Evolutionary conservation across 345 rosid genomes (phyloP), one percentile per base, ranked within the genome.

Genomic region (Chamaenerion angustifolium): DNA sequence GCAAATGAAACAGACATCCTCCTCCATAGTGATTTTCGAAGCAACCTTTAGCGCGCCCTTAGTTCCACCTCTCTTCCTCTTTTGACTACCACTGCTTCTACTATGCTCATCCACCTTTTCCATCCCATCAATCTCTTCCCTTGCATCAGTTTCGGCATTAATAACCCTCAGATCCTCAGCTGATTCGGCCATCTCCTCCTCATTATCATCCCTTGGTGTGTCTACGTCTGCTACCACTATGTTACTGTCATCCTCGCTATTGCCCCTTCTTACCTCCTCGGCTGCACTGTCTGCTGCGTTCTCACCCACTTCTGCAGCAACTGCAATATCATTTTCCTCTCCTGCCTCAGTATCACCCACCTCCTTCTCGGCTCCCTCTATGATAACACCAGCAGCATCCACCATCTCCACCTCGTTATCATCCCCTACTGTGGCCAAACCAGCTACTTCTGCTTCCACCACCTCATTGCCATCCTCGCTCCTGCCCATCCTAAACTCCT

Each of bases 1-100:
- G 66, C 99, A 93, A 69, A 93, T 68, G 68, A 93, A 93, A 70
- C 96, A 93, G 16, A 93, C 95, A 73, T 88, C 99, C 77, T 93
- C 99, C 71, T 87, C 98, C 49, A 50, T 49, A 72, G 78, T 87
- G 70, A 77, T 82, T 76, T 51, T 73, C 10, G 76, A 56, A 7
- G 79, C 46, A 52, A 58, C 69, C 82, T 61, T 86, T 11, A 58
- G 37, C 37, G 5, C 65, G 21, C 65, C 58, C 61, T 70, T 79
- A 18, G 69, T 25, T 71, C 65, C 81, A 45, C 72, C 84, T 40
- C 90, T 71, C 70, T 73, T 86, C 76, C 95, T 80, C 82, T 88
- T 88, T 61, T 75, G 74, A 62, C 80, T 56, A 17, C 76, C 56
- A 50, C 58, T 53, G 52, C 43, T 70, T 71, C 42, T 71, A 49